Conservation (phyloP, 2,329 filamentous ascomycete genomes). For the Paraconiothyrium sp. region DNA sequence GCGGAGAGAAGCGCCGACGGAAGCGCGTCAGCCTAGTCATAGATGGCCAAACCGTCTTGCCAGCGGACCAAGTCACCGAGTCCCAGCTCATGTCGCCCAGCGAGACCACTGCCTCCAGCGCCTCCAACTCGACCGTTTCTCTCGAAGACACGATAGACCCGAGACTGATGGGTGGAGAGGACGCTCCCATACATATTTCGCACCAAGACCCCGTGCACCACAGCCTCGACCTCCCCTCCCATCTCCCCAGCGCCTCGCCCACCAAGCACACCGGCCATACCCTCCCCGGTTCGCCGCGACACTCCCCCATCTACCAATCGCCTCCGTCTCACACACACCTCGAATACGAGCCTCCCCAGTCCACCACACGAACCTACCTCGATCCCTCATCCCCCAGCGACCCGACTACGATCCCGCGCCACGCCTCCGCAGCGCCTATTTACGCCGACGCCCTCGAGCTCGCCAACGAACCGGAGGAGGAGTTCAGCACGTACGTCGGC, state of each 20-base stretch:
- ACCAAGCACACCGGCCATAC: conserved; percentile 32
- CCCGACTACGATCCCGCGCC: conserved; percentile 23
- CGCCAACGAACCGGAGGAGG: conserved; percentile 28
- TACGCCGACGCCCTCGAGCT: conserved; percentile 28
- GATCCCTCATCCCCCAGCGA: conserved; percentile 34
- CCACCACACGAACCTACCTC: conserved; percentile 34
- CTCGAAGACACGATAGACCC: conserved; percentile 48
- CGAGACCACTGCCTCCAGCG: conserved; percentile 40
- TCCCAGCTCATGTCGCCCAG: conserved; percentile 38
- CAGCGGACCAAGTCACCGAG: conserved; percentile 45
- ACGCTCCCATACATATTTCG: conserved; percentile 24
- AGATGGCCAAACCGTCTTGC: conserved; percentile 50
- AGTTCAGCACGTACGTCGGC: conserved; percentile 49
- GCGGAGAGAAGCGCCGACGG: conserved; percentile 36
- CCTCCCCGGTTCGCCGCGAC: conserved; percentile 23
- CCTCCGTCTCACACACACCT: conserved; percentile 27
- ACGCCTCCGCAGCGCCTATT: conserved; percentile 33
- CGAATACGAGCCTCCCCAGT: conserved; percentile 31
- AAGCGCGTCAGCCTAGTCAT: conserved; percentile 50
- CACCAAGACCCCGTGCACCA: conserved; percentile 42
- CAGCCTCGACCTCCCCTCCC: conserved; percentile 37
- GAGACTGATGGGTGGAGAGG: conserved; percentile 32
- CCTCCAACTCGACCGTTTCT: conserved; percentile 41
- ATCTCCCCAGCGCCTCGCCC: conserved; percentile 33
- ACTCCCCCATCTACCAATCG: conserved; percentile 25